Evolutionary conservation across 495 filamentous ascomycete genomes (phyloP).

Genomic region (Gamarada debralockiae): DNA sequence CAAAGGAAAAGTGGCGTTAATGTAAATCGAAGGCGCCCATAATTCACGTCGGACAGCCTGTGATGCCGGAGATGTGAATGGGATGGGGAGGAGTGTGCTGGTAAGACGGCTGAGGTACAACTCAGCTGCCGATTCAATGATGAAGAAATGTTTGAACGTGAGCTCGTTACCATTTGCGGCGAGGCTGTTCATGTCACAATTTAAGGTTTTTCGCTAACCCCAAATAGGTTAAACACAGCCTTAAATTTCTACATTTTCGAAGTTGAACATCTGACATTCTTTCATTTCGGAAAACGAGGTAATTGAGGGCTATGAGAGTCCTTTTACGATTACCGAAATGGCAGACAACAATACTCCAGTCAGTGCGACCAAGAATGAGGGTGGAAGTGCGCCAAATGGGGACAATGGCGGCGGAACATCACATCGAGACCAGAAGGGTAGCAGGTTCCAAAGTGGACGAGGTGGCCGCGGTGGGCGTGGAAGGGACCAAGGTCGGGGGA

Average conservation of each 20-base stretch:
- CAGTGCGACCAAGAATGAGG: background rate
- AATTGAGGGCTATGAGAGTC: slow-evolving; percentile 17
- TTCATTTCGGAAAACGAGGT: background rate
- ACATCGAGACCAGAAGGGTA: slow-evolving; percentile 9
- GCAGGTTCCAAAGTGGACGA: slow-evolving; percentile 9
- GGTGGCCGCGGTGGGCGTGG: slow-evolving; percentile 21
- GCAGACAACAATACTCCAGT: slow-evolving; percentile 13
- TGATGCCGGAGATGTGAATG: slow-evolving; percentile 16
- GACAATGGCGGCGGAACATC: background rate
- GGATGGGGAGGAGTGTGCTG: background rate
- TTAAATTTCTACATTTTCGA: background rate
- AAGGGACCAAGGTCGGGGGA: slow-evolving; percentile 25
- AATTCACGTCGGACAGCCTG: slow-evolving; percentile 18
- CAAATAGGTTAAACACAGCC: background rate
- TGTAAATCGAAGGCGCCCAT: slow-evolving; percentile 16
- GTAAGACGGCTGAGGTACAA: background rate
- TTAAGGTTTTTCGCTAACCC: background rate
- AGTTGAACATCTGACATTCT: background rate
- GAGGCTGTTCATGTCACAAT: background rate
- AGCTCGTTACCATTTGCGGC: too few relatives aligned
- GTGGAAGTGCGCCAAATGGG: background rate
- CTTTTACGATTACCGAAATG: slow-evolving; percentile 16
- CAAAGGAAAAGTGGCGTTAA: slow-evolving; percentile 2
- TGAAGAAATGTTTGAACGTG: background rate
- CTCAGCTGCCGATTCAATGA: background rate